These are phyloP conservation scores for Colletotrichum somersetense DNA, from an alignment of 2,329 filamentous ascomycete genomes.

Conservation along the genomic window DNA sequence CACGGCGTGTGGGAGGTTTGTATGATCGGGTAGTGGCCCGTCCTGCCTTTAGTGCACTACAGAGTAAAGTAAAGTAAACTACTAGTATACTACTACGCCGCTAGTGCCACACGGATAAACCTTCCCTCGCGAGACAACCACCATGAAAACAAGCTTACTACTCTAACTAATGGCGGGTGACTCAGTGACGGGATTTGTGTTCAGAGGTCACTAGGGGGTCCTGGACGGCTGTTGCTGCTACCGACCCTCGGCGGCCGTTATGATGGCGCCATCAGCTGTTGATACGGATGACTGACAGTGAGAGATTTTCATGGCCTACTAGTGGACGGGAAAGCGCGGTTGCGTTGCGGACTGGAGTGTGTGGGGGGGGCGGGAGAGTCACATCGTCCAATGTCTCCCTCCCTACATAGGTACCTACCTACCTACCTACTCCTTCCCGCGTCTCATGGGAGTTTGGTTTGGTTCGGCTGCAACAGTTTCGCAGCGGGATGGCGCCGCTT, in stretches of 20 bases:
- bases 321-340: neutral
- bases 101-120: neutral
- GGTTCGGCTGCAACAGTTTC: neutral
- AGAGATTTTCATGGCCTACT: neutral
- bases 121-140: neutral
- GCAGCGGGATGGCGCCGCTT: neutral
- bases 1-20: too few relatives aligned
- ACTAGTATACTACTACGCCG: neutral
- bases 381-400: neutral
- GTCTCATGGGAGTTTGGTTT: neutral
- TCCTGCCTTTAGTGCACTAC: neutral
- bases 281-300: neutral
- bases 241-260: neutral
- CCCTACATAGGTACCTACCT: too few relatives aligned
- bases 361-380: neutral
- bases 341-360: neutral
- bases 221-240: neutral
- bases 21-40: neutral
- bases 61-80: too few relatives aligned
- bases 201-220: neutral
- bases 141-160: neutral
- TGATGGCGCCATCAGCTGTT: neutral
- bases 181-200: neutral
- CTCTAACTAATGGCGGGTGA: neutral
- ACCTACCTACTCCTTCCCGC: neutral